Evolutionary conservation across 345 rosid genomes (phyloP).

Genomic region (Euclidium syriacum): DNA sequence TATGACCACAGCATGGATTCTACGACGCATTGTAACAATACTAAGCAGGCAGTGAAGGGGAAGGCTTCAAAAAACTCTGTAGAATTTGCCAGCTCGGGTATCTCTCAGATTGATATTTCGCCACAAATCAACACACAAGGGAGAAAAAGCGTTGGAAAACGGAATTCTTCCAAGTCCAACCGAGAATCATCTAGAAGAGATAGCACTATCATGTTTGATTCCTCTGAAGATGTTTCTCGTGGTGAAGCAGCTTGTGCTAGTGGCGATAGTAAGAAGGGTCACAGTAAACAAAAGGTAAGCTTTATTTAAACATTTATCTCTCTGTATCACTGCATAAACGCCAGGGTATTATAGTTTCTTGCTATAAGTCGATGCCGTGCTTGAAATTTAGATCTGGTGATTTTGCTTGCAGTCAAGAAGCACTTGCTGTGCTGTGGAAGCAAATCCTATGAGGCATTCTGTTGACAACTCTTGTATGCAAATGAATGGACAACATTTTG

Average conservation of each 20-base stretch:
- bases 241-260: constrained; percentile 22
- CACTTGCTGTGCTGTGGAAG: constrained; percentile 34
- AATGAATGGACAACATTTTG: constrained; percentile 32
- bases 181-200: constrained; percentile 45
- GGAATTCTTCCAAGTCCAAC: constrained; percentile 29
- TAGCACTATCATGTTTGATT: constrained; percentile 27
- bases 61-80: constrained; percentile 27
- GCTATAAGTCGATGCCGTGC: not conserved
- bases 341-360: not conserved
- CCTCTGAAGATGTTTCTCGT: constrained; percentile 30
- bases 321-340: not conserved
- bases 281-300: constrained; percentile 42
- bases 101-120: constrained; percentile 33
- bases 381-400: constrained; percentile 11
- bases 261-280: constrained; percentile 34
- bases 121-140: constrained; percentile 39
- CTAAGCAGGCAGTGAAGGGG: constrained; percentile 30
- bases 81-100: constrained; percentile 26
- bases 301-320: not conserved
- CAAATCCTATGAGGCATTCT: constrained; percentile 33
- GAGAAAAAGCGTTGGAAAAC: constrained; percentile 43
- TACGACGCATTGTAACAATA: constrained; percentile 31
- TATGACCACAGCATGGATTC: constrained; percentile 30
- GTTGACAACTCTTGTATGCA: constrained; percentile 27
- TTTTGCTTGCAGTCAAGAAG: constrained; percentile 39